phyloP scores from a whole-genome alignment of 345 rosid genomes.

The Pistacia vera region DNA sequence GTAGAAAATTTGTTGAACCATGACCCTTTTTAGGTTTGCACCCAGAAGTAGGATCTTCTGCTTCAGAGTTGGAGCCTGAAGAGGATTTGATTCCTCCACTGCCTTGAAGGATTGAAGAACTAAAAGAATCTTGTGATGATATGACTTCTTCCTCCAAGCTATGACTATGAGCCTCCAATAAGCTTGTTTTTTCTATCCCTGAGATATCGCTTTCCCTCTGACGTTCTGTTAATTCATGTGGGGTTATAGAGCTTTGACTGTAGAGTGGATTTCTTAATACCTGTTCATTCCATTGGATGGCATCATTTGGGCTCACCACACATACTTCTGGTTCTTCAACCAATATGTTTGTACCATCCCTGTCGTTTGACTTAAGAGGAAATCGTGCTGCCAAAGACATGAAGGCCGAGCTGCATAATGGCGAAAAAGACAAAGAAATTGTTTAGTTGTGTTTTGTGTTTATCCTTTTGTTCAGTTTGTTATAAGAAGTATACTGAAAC shows the following conservation, averaged over 20 bases:
- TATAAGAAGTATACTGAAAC: slow-evolving; percentile 12
- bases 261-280: slow-evolving; percentile 28
- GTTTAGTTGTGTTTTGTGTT: slow-evolving; percentile 17
- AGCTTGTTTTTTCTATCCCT: slow-evolving; percentile 44
- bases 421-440: slow-evolving; percentile 21
- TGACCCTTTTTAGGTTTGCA: slow-evolving; percentile 37
- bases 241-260: slow-evolving; percentile 41
- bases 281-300: slow-evolving; percentile 45
- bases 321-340: slow-evolving; percentile 65
- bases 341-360: slow-evolving; percentile 30
- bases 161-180: slow-evolving; percentile 40
- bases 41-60: slow-evolving; percentile 50
- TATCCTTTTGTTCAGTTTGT: slow-evolving; percentile 6
- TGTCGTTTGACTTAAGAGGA: slow-evolving; percentile 56
- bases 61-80: slow-evolving; percentile 67
- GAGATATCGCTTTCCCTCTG: slow-evolving; percentile 36
- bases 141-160: slow-evolving; percentile 67
- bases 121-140: slow-evolving; percentile 74
- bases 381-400: slow-evolving; percentile 82
- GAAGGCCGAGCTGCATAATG: slow-evolving; percentile 86
- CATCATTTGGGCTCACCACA: slow-evolving; percentile 36
- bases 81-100: slow-evolving; percentile 50
- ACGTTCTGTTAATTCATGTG: slow-evolving; percentile 37
- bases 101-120: slow-evolving; percentile 47
- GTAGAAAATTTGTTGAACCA: slow-evolving; percentile 33